phyloP scores from a whole-genome alignment of 352 stramenopile species.

The Saprolegnia diclina region DNA sequence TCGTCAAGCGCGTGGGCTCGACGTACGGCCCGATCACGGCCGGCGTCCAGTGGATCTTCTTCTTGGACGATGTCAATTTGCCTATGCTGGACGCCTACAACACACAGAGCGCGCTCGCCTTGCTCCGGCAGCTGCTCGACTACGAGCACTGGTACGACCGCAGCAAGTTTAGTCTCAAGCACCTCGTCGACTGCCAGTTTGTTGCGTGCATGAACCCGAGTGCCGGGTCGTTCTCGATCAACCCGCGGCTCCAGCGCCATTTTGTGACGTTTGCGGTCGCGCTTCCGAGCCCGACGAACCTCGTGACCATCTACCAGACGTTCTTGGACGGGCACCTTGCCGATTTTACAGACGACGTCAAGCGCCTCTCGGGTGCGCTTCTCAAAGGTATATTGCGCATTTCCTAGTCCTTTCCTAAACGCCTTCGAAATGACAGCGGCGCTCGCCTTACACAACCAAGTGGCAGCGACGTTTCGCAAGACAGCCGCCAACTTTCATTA shows the following conservation, averaged over 20 bases:
- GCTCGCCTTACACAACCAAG: constrained; percentile 84
- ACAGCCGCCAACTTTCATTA: constrained; percentile 96
- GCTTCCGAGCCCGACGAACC: constrained; percentile 74
- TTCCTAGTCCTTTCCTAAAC: too few species aligned
- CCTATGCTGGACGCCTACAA: constrained; percentile 92
- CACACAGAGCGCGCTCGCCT: constrained; percentile 90
- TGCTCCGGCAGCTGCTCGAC: constrained; percentile 93
- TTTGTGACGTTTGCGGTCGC: constrained; percentile 94
- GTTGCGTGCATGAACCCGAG: constrained; percentile 94
- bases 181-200: constrained; percentile 93
- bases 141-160: constrained; percentile 94
- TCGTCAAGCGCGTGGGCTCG: constrained; percentile 81
- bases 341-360: constrained; percentile 91
- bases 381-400: constrained; percentile 40
- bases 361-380: constrained; percentile 79
- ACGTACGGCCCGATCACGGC: constrained; percentile 77
- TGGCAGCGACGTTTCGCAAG: constrained; percentile 83
- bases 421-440: constrained; percentile 77
- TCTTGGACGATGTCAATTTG: constrained; percentile 95
- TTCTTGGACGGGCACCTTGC: constrained; percentile 92
- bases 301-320: constrained; percentile 93
- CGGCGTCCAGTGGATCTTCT: constrained; percentile 87
- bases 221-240: constrained; percentile 89
- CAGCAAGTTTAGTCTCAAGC: constrained; percentile 87
- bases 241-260: constrained; percentile 91